phyloP scores from a whole-genome alignment of 257 asterid genomes.

The Gardenia jasminoides region DNA sequence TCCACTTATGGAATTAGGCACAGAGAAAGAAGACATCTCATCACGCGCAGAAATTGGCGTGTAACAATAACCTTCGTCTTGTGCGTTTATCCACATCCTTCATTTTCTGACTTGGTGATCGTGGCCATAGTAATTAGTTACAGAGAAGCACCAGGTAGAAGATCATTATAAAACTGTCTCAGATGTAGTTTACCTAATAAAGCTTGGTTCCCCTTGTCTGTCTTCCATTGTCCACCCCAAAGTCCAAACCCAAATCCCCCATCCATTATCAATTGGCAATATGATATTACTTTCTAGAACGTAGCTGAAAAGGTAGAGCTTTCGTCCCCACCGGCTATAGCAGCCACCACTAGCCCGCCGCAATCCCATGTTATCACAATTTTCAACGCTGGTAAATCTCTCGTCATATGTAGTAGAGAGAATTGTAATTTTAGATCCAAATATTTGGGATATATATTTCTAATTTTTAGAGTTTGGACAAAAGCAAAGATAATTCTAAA shows the following conservation, averaged over 20 bases:
- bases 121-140: no score
- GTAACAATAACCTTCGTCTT: neutral
- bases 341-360: neutral
- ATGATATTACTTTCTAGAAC: neutral
- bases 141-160: neutral
- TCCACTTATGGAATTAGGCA: no score
- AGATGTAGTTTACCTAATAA: constrained; percentile 3
- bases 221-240: neutral
- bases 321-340: neutral
- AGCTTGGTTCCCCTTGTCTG: neutral
- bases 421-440: no score
- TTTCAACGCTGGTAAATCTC: neutral
- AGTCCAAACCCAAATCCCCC: neutral
- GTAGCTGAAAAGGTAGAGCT: neutral
- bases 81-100: neutral
- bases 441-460: no score
- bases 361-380: neutral
- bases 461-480: no score
- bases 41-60: neutral
- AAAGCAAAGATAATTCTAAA: no score
- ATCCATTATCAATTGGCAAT: neutral
- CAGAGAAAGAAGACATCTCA: neutral
- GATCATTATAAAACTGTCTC: neutral
- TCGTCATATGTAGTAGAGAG: neutral
- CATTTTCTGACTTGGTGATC: neutral